These are phyloP conservation scores for Volvariella surrecta DNA, from an alignment of 1,284 basidiomycete genomes.

Conservation along the genomic window DNA sequence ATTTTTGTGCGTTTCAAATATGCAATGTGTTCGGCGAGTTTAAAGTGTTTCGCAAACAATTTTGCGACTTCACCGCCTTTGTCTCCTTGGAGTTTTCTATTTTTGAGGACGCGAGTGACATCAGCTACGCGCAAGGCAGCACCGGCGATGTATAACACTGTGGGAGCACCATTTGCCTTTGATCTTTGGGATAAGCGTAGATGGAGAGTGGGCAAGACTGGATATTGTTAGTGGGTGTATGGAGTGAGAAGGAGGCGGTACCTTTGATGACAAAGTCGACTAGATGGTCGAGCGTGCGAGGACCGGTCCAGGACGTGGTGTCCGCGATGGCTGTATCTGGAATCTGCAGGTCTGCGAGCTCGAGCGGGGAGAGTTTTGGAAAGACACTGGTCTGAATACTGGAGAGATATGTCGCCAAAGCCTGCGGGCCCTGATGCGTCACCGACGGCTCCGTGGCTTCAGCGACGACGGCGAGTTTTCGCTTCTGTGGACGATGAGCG, in stretches of 20 bases:
- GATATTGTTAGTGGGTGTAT: constrained; percentile 1
- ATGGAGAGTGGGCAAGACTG: constrained; percentile 62
- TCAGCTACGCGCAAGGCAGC: constrained; percentile 77
- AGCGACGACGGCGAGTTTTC: constrained; percentile 42
- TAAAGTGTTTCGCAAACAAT: constrained; percentile 82
- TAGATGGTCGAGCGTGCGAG: constrained; percentile 60
- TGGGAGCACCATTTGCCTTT: constrained; percentile 69
- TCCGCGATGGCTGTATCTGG: constrained; percentile 68
- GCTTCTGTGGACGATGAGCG: constrained; percentile 38
- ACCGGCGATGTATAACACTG: constrained; percentile 65
- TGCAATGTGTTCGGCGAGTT: constrained; percentile 69
- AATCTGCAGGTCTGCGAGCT: constrained; percentile 65
- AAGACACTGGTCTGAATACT: constrained; percentile 57
- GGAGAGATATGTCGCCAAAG: constrained; percentile 52
- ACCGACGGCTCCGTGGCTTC: constrained; percentile 37
- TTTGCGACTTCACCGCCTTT: constrained; percentile 81
- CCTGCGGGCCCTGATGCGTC: constrained; percentile 44
- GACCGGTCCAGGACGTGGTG: constrained; percentile 61
- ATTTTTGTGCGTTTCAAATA: constrained; percentile 72
- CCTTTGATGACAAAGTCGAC: constrained; percentile 67
- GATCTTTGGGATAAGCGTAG: constrained; percentile 64
- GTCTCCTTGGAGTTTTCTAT: constrained; percentile 58
- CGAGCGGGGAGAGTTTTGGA: constrained; percentile 55
- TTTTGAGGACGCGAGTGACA: constrained; percentile 62
- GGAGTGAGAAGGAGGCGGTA: constrained; percentile 17